Conservation (phyloP, 768 basidiomycete species). For the Lactarius psammicola region DNA sequence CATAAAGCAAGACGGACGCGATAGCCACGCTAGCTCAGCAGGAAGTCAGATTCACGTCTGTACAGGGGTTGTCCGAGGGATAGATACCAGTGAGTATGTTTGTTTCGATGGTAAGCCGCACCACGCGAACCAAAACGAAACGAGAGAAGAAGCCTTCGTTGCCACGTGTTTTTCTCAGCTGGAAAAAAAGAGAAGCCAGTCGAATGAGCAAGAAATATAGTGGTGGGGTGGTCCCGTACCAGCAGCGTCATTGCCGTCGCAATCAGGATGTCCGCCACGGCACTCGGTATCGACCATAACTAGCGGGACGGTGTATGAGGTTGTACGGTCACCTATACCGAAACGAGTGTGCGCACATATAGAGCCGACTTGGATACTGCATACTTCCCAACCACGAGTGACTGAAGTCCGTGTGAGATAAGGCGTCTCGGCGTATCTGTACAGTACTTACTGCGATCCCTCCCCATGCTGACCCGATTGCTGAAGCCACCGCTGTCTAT, state of each 20-base stretch:
- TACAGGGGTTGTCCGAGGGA: background rate
- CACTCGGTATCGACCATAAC: slow-evolving; percentile 18
- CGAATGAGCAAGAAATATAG: background rate
- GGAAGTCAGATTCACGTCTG: background rate
- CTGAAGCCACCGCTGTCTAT: slow-evolving; percentile 1
- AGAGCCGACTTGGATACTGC: slow-evolving; percentile 10
- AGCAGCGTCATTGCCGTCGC: slow-evolving; percentile 10
- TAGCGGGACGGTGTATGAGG: background rate
- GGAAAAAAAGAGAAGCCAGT: background rate
- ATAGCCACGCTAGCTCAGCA: slow-evolving; percentile 13
- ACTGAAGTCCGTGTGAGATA: background rate
- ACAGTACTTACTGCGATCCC: slow-evolving; percentile 11
- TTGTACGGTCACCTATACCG: background rate
- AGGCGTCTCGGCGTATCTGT: background rate
- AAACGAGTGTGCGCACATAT: slow-evolving; percentile 1
- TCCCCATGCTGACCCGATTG: slow-evolving; percentile 14
- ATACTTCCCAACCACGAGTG: slow-evolving; percentile 2
- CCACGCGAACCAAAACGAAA: slow-evolving; percentile 28
- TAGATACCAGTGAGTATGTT: slow-evolving; percentile 28
- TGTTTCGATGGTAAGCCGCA: slow-evolving; percentile 33
- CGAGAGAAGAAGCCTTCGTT: slow-evolving; percentile 6
- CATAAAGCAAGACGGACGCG: slow-evolving; percentile 10
- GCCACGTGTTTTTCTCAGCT: slow-evolving; percentile 7
- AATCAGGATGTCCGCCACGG: slow-evolving; percentile 20
- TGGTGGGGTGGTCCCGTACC: background rate